Evolutionary conservation across 148 eudicot species (phyloP).

Genomic region (Mesembryanthemum crystallinum): DNA sequence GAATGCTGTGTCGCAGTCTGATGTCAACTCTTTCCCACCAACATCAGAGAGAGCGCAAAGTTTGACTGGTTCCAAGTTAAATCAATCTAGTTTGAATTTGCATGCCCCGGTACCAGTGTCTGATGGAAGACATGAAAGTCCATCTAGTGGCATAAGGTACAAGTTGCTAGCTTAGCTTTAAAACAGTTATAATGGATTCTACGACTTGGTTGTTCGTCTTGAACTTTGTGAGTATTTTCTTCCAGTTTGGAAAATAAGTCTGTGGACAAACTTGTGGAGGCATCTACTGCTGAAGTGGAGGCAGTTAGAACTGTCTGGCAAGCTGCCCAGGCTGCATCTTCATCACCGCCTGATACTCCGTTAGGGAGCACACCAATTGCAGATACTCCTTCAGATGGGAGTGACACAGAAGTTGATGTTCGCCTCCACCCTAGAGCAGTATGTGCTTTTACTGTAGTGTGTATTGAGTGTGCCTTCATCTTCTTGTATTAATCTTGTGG

Average conservation of each 20-base stretch:
- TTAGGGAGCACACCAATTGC: slow-evolving; percentile 56
- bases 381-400: slow-evolving; percentile 58
- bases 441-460: slow-evolving; percentile 28
- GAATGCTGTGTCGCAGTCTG: slow-evolving; percentile 62
- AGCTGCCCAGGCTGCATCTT: slow-evolving; percentile 77
- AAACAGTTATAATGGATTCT: neutral
- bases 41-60: slow-evolving; percentile 50
- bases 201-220: slow-evolving; percentile 5
- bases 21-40: slow-evolving; percentile 38
- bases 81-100: slow-evolving; percentile 32
- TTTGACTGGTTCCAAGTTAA: slow-evolving; percentile 41
- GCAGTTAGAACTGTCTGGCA: slow-evolving; percentile 94
- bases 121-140: slow-evolving; percentile 45
- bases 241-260: slow-evolving; percentile 57
- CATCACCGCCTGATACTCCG: slow-evolving; percentile 54
- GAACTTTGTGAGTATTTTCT: slow-evolving; percentile 10
- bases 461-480: neutral
- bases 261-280: slow-evolving; percentile 73
- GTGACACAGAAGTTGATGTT: slow-evolving; percentile 71
- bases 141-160: slow-evolving; percentile 56
- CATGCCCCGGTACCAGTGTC: slow-evolving; percentile 29
- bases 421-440: slow-evolving; percentile 98
- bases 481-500: slow-evolving; percentile 12
- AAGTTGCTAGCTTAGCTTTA: neutral
- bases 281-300: slow-evolving; percentile 91